Evolutionary conservation across 1,284 basidiomycete species (phyloP).

Genomic region (Cerioporus squamosus): DNA sequence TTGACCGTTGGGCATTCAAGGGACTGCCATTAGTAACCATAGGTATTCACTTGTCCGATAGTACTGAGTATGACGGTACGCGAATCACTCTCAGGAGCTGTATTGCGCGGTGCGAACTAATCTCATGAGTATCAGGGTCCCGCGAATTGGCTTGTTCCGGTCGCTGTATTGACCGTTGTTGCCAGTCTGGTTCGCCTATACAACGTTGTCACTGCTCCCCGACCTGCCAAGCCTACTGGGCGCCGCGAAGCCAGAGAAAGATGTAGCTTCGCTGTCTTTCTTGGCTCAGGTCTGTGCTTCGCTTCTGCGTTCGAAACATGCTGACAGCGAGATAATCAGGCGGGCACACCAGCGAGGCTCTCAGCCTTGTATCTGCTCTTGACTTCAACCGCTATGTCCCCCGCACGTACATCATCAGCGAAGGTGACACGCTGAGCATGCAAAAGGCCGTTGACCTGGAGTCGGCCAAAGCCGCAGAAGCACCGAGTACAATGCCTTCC

Average conservation of each 20-base stretch:
- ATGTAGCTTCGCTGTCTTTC: constrained; percentile 61
- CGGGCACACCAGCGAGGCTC: constrained; percentile 92
- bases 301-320: background rate
- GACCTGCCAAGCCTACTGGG: constrained; percentile 7
- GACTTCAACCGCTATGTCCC: constrained; percentile 79
- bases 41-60: too few relatives aligned
- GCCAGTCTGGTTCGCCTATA: constrained; percentile 30
- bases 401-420: constrained; percentile 83
- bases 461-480: constrained; percentile 34
- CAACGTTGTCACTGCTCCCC: constrained; percentile 17
- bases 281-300: constrained; percentile 59
- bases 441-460: constrained; percentile 78
- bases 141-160: constrained; percentile 4
- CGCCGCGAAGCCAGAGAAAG: constrained; percentile 26
- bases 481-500: constrained; percentile 9
- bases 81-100: background rate
- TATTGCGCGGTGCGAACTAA: background rate
- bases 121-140: constrained; percentile 4
- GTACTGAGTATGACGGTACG: background rate
- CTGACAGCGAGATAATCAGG: constrained; percentile 52
- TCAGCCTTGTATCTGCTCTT: constrained; percentile 77
- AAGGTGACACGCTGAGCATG: constrained; percentile 82
- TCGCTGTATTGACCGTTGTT: constrained; percentile 10
- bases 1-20: too few relatives aligned
- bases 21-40: too few relatives aligned